Conservation (phyloP, 805 yeast genomes). For the Komagataella mondaviorum region DNA sequence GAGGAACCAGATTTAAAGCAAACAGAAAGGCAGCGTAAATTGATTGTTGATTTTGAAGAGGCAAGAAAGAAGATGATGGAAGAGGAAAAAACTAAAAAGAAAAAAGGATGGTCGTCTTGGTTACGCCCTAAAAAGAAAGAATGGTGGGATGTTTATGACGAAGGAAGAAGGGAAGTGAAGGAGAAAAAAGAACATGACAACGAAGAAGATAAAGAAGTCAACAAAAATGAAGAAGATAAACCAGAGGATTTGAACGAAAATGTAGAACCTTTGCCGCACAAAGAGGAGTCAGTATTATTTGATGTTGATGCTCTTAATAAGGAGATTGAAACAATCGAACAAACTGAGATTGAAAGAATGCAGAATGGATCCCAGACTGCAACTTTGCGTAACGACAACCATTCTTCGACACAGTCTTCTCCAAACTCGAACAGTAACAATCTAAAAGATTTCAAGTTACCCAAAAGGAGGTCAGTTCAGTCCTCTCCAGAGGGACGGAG, state of each 20-base stretch:
- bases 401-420: background rate
- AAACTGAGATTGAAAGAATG: constrained; percentile 12
- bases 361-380: constrained; percentile 5
- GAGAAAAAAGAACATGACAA: constrained; percentile 7
- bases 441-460: background rate
- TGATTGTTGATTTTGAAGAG: constrained; percentile 76
- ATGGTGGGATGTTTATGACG: constrained; percentile 45
- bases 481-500: constrained; percentile 3
- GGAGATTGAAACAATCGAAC: constrained; percentile 31
- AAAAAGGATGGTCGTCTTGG: constrained; percentile 33
- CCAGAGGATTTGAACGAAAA: background rate
- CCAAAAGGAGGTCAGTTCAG: constrained; percentile 1
- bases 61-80: constrained; percentile 52
- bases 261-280: constrained; percentile 2
- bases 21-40: constrained; percentile 67
- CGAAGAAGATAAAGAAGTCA: constrained; percentile 10
- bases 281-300: constrained; percentile 23
- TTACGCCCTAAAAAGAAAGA: constrained; percentile 33
- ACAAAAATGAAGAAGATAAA: background rate
- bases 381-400: background rate
- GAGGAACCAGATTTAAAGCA: constrained; percentile 92
- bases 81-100: constrained; percentile 19
- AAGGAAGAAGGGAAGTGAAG: constrained; percentile 19
- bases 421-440: background rate
- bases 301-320: constrained; percentile 28